Evolutionary conservation across 257 asterid species (phyloP).

Genomic region (Jaltomata sinuosa): DNA sequence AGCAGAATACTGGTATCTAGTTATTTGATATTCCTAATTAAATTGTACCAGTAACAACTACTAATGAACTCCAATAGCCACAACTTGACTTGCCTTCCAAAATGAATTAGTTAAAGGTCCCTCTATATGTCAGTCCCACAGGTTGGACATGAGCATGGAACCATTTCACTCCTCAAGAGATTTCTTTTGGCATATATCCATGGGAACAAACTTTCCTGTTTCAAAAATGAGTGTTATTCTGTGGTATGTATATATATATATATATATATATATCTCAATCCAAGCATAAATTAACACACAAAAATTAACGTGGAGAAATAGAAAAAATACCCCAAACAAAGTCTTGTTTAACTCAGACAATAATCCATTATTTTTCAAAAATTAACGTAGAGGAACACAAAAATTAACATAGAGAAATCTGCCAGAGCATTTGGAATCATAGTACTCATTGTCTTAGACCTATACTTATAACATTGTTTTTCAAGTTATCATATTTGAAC

Average conservation of each 20-base stretch:
- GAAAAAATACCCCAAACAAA: not conserved
- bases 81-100: constrained; percentile 1
- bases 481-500: no score
- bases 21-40: not conserved
- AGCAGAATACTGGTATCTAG: not conserved
- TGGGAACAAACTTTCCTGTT: not conserved
- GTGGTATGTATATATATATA: not conserved
- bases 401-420: no score
- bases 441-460: not conserved
- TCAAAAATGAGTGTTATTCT: not conserved
- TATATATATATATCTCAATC: not conserved
- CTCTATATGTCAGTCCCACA: not conserved
- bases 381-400: no score
- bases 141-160: not conserved
- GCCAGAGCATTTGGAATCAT: not conserved
- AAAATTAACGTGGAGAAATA: not conserved
- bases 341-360: not conserved
- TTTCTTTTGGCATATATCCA: not conserved
- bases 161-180: not conserved
- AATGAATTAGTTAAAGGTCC: not conserved
- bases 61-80: not conserved
- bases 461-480: no score
- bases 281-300: not conserved
- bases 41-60: not conserved
- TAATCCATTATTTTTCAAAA: no score